A percentile compares a stretch with the other conserved stretches of the same genome.
These are phyloP conservation scores for Amoebophrya sp. DNA, from an alignment of 169 alveolate genomes.

Conservation along the genomic window DNA sequence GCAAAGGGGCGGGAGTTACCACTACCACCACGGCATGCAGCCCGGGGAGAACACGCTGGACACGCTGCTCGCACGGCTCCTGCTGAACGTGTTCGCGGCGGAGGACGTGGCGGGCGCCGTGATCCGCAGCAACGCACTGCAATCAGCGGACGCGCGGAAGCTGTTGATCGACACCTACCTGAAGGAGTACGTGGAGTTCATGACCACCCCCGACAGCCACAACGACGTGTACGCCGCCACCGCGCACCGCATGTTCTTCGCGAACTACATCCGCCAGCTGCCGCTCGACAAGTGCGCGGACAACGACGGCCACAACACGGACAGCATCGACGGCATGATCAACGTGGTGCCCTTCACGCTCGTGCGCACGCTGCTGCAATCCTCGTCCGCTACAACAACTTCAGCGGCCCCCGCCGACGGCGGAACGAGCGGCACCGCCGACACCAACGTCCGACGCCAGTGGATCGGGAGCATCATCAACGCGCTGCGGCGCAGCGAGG, in stretches of 20 bases:
- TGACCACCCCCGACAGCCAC: conserved; percentile 29
- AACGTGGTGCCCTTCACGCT: background rate
- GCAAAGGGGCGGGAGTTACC: conserved; percentile 22
- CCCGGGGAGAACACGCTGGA: conserved; percentile 31
- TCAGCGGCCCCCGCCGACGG: no score
- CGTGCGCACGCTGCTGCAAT: background rate
- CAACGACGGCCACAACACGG: background rate
- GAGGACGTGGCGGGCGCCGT: no score
- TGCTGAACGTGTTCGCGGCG: conserved; percentile 1
- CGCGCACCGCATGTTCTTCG: conserved; percentile 3
- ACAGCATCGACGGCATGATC: background rate
- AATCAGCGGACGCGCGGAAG: no score
- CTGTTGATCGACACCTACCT: conserved; percentile 21
- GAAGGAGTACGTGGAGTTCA: conserved; percentile 18
- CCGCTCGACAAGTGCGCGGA: conserved; percentile 5
- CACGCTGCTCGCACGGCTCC: conserved; percentile 18
- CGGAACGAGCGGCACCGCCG: background rate
- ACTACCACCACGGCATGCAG: conserved; percentile 21
- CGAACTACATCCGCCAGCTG: conserved; percentile 10
- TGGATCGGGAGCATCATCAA: background rate
- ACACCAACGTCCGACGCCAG: background rate
- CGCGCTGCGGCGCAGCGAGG: background rate
- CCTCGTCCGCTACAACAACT: no score
- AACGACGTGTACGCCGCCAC: conserved; percentile 29
- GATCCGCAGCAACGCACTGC: no score